phyloP scores from a whole-genome alignment of 2,329 filamentous ascomycete genomes.

The Cladosporium sp. region DNA sequence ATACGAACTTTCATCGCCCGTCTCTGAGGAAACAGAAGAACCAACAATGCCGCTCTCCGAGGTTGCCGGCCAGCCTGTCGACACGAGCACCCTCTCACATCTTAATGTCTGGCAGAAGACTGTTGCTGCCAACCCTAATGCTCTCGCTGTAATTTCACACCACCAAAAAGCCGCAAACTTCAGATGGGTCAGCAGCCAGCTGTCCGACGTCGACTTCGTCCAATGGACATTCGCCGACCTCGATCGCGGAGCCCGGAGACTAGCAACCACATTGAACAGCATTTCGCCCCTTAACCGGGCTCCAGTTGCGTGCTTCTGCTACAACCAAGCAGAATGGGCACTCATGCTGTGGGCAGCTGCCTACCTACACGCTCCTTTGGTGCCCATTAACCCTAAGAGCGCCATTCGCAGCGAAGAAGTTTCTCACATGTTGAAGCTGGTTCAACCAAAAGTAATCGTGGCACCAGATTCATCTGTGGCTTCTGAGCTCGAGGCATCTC shows the following conservation, averaged over 20 bases:
- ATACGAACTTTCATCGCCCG: not conserved
- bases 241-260: constrained; percentile 34
- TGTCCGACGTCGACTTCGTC: constrained; percentile 29
- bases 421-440: constrained; percentile 35
- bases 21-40: not conserved
- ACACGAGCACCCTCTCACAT: constrained; percentile 31
- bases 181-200: constrained; percentile 34
- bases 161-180: constrained; percentile 33
- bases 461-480: constrained; percentile 31
- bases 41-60: constrained; percentile 26
- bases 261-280: constrained; percentile 34
- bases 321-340: constrained; percentile 38
- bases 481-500: constrained; percentile 31
- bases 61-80: constrained; percentile 30
- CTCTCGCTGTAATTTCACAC: constrained; percentile 33
- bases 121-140: constrained; percentile 33
- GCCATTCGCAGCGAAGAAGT: constrained; percentile 33
- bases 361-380: constrained; percentile 36
- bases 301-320: constrained; percentile 34
- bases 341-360: constrained; percentile 36
- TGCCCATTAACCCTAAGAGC: constrained; percentile 36
- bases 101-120: constrained; percentile 35
- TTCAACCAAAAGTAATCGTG: constrained; percentile 32
- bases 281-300: constrained; percentile 34
- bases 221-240: constrained; percentile 37